Evolutionary conservation across 202 grass and related monocot species (phyloP).

Genomic region (Saccharum hybrid): DNA sequence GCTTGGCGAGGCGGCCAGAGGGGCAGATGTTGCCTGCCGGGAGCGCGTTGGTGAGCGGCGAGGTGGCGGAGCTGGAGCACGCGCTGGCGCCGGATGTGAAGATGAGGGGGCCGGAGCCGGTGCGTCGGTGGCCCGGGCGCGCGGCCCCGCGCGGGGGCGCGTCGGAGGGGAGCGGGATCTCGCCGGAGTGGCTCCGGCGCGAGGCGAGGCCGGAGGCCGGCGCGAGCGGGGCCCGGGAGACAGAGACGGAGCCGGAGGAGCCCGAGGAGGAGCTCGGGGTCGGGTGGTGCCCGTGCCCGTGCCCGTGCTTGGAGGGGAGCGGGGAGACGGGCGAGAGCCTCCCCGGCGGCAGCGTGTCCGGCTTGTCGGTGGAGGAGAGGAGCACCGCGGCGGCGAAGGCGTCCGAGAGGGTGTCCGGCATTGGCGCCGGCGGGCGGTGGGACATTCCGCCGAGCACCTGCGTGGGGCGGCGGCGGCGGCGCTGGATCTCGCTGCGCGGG

Average conservation of each 20-base stretch:
- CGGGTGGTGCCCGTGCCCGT: conserved; percentile 37
- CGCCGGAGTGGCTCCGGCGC: conserved; percentile 75
- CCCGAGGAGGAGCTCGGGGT: conserved; percentile 72
- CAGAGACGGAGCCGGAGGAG: conserved; percentile 69
- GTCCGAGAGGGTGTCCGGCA: conserved; percentile 62
- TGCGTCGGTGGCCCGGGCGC: conserved; percentile 80
- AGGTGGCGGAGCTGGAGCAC: conserved; percentile 66
- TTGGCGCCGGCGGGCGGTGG: conserved; percentile 49
- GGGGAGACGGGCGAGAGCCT: conserved; percentile 77
- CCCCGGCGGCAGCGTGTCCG: conserved; percentile 60
- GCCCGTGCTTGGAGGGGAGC: conserved; percentile 40
- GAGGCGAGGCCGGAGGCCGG: conserved; percentile 52
- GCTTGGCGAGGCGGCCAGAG: conserved; percentile 71
- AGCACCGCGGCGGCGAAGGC: conserved; percentile 69
- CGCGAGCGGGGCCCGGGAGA: conserved; percentile 30
- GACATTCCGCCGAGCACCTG: conserved; percentile 65
- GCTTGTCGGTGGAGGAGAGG: conserved; percentile 85
- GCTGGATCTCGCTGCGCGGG: neutral
- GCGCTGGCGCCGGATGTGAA: conserved; percentile 53
- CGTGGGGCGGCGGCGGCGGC: conserved; percentile 7
- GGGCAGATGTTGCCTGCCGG: conserved; percentile 89
- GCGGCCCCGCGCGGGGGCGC: conserved; percentile 12
- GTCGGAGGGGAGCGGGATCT: conserved; percentile 64
- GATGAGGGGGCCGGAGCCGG: conserved; percentile 81
- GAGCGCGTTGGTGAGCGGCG: conserved; percentile 67